phyloP scores from a whole-genome alignment of 208 protist species.

The Leishmania braziliensis region DNA sequence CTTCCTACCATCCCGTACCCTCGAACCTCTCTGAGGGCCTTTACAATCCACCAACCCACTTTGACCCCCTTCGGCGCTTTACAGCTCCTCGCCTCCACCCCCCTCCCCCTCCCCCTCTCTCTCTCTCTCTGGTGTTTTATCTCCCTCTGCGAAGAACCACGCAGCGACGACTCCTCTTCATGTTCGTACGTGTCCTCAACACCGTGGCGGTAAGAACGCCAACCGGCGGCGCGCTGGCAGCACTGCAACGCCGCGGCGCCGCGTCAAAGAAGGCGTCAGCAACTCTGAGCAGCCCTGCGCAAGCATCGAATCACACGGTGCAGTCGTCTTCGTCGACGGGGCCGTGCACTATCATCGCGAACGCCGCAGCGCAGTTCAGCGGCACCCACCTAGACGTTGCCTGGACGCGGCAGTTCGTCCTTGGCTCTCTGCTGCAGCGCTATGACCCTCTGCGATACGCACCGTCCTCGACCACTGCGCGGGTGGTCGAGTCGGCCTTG shows the following conservation, averaged over 20 bases:
- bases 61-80: background rate
- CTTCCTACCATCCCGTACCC: background rate
- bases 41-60: background rate
- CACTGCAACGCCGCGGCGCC: background rate
- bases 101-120: constrained; percentile 19
- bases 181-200: background rate
- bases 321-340: background rate
- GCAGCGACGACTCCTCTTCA: background rate
- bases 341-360: constrained; percentile 9
- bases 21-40: background rate
- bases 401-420: constrained; percentile 83
- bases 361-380: constrained; percentile 52
- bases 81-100: background rate
- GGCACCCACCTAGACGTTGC: constrained; percentile 54
- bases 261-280: background rate
- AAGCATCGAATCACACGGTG: background rate
- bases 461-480: background rate
- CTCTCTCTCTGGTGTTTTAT: too few species aligned
- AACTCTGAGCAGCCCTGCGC: background rate
- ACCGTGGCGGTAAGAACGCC: background rate
- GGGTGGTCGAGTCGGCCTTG: constrained; percentile 48
- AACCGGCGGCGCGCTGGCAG: background rate
- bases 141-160: constrained; percentile 3
- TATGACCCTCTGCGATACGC: constrained; percentile 42
- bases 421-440: constrained; percentile 76